Base-by-base conservation (phyloP, 2,329 filamentous ascomycete species). In the Sclerotinia sclerotiorum region DNA sequence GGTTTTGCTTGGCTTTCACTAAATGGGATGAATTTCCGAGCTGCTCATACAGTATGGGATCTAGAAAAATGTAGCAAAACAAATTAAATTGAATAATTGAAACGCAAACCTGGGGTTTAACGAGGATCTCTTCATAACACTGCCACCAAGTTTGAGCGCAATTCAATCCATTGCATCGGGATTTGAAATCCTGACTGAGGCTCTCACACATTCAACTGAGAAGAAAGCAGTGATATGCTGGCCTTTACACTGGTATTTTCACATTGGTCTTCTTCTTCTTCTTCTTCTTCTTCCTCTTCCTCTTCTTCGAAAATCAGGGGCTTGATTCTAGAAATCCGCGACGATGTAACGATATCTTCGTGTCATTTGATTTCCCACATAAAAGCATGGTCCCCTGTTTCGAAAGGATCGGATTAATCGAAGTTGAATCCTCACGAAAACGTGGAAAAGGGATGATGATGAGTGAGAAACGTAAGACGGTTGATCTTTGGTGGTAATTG, bases 361-460 rank as follows among this genome's bases (percentile, higher is more conserved):
- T 63, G 27, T 46, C 49, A 63, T 54, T 63, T 68, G 35, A 68
- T 63, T 68, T 68, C 39, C 49, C 65, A 63, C 57, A 55, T 63
- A 24, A 54, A 54, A 48, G 15, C 48, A 29, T 54, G 29, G 10
- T 21, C 32, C 65, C 65, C 32, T 29, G 49, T 35, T 55, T 19
- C 5, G 19, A 39, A 63, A 68, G 65, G 65, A 68, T 63, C 49
- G 39, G 27, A n/a, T 27, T 48, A 27, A 63, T 51, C 39, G 42
- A 54, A 39, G 46, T 68, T 42, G 11, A 27, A 68, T 68, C 57
- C 65, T 68, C 55, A 68, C 57, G 35, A 63, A 63, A 68, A 68
- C 65, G 57, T 68, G 65, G 65, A 55, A 66, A 39, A 35, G 52
- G 44, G 56, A 54, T 29, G 49, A 48, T 42, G 56, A 68, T 68